Conservation (phyloP, 1,139 yeast species). For the Meyerozyma guilliermondii region DNA sequence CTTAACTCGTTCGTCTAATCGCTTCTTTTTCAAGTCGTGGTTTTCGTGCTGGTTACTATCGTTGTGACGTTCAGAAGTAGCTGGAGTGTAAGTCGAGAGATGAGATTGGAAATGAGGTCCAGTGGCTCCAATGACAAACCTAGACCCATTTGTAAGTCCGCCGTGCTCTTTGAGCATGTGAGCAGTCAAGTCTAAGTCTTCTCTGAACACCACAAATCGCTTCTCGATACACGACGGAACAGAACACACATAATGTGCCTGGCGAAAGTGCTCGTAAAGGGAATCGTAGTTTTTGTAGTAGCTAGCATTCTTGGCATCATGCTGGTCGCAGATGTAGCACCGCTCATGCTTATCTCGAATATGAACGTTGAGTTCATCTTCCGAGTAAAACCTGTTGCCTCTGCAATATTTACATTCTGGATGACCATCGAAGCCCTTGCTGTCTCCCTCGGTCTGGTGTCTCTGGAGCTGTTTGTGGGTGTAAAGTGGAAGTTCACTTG, state of each 20-base stretch:
- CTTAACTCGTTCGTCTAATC: slow-evolving; percentile 83
- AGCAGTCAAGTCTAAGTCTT: slow-evolving; percentile 80
- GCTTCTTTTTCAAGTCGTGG: slow-evolving; percentile 47
- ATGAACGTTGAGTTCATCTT: slow-evolving; percentile 80
- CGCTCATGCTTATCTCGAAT: slow-evolving; percentile 81
- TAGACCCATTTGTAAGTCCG: slow-evolving; percentile 38
- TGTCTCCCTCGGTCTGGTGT: slow-evolving; percentile 58
- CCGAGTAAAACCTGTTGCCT: slow-evolving; percentile 74
- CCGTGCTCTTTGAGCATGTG: slow-evolving; percentile 88
- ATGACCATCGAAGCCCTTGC: slow-evolving; percentile 79
- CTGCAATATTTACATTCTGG: slow-evolving; percentile 84
- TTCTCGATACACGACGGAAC: slow-evolving; percentile 83
- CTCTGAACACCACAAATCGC: slow-evolving; percentile 86
- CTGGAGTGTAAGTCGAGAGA: slow-evolving; percentile 51
- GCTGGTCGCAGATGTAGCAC: slow-evolving; percentile 84
- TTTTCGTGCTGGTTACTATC: slow-evolving; percentile 21
- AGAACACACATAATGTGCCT: slow-evolving; percentile 71
- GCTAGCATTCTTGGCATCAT: slow-evolving; percentile 60
- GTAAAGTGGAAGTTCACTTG: slow-evolving; percentile 62
- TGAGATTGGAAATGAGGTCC: slow-evolving; percentile 56
- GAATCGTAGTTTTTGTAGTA: slow-evolving; percentile 75
- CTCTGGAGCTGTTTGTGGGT: slow-evolving; percentile 56
- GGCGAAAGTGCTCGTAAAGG: slow-evolving; percentile 68
- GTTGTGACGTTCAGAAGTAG: slow-evolving; percentile 9
- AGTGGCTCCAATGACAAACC: slow-evolving; percentile 39